Evolutionary conservation across 345 rosid species (phyloP).

Genomic region (Brassica carinata): DNA sequence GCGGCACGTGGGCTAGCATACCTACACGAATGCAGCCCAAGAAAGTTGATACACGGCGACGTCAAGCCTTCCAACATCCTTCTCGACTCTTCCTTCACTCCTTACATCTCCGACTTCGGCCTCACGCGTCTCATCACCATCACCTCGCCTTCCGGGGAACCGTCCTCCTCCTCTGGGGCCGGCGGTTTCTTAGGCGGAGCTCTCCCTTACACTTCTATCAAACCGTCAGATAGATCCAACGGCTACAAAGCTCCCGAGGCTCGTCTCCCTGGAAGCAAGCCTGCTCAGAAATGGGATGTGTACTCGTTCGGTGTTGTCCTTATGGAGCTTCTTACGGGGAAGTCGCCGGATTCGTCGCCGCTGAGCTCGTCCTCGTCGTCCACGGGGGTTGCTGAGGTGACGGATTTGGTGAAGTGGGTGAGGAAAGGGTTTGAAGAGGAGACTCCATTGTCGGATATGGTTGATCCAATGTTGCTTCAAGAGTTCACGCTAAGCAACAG

Average conservation of each 20-base stretch:
- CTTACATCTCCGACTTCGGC: conserved; percentile 86
- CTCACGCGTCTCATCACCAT: conserved; percentile 75
- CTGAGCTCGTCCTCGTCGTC: conserved; percentile 64
- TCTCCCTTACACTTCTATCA: conserved; percentile 70
- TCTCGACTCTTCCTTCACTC: conserved; percentile 72
- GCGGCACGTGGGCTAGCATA: conserved; percentile 93
- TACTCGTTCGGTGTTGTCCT: conserved; percentile 84
- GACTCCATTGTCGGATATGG: conserved; percentile 84
- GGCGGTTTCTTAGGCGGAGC: conserved; percentile 86
- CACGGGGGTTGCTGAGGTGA: conserved; percentile 60
- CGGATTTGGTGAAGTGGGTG: conserved; percentile 88
- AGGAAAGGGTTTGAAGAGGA: conserved; percentile 91
- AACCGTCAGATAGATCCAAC: conserved; percentile 53
- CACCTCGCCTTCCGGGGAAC: conserved; percentile 53
- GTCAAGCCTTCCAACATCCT: conserved; percentile 92
- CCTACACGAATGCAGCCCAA: conserved; percentile 96
- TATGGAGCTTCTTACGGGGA: conserved; percentile 85
- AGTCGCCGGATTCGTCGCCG: conserved; percentile 83
- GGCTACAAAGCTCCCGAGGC: conserved; percentile 89
- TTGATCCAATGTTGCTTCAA: conserved; percentile 78
- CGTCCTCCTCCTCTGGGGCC: conserved; percentile 42
- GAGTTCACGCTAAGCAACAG: conserved; percentile 93
- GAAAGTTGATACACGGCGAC: conserved; percentile 89
- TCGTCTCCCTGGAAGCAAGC: conserved; percentile 59
- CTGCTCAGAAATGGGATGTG: conserved; percentile 86